phyloP scores from a whole-genome alignment of 2,329 filamentous ascomycete species.

The Dothideomycetidae sp. region DNA sequence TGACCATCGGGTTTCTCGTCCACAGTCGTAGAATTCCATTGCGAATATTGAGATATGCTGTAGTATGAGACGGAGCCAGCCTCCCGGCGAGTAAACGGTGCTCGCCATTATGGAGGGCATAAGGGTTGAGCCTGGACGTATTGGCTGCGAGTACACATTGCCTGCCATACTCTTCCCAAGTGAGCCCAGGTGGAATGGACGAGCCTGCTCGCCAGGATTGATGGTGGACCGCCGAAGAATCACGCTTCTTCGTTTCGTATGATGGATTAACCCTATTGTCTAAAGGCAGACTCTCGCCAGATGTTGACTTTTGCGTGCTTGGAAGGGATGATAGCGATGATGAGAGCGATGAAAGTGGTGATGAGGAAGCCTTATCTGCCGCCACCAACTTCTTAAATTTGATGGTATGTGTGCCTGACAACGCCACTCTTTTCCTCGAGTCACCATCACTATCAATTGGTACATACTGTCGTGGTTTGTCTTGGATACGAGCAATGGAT shows the following conservation, averaged over 20 bases:
- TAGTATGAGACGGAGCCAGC: constrained; percentile 78
- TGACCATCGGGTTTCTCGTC: constrained; percentile 71
- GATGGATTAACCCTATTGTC: background rate
- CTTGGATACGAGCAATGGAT: constrained; percentile 9
- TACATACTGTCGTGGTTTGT: constrained; percentile 7
- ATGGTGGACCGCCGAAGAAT: background rate
- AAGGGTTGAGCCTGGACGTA: constrained; percentile 77
- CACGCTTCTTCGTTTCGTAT: background rate
- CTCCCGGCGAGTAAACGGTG: constrained; percentile 66
- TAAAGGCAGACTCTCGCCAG: background rate
- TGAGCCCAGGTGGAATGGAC: constrained; percentile 65
- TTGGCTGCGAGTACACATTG: constrained; percentile 86
- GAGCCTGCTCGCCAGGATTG: constrained; percentile 31
- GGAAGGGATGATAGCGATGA: background rate
- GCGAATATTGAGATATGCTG: constrained; percentile 87
- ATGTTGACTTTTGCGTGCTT: background rate
- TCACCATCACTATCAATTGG: constrained; percentile 6
- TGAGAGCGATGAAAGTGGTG: background rate
- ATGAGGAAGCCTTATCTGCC: background rate
- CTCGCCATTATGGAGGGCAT: constrained; percentile 72
- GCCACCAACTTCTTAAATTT: too few relatives aligned
- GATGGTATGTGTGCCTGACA: constrained; percentile 6
- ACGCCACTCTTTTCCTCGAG: constrained; percentile 9
- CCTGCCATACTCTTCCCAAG: constrained; percentile 65
- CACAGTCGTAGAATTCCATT: constrained; percentile 88